Evolutionary conservation across 2,329 filamentous ascomycete species (phyloP).

Genomic region (Beauveria varroae): DNA sequence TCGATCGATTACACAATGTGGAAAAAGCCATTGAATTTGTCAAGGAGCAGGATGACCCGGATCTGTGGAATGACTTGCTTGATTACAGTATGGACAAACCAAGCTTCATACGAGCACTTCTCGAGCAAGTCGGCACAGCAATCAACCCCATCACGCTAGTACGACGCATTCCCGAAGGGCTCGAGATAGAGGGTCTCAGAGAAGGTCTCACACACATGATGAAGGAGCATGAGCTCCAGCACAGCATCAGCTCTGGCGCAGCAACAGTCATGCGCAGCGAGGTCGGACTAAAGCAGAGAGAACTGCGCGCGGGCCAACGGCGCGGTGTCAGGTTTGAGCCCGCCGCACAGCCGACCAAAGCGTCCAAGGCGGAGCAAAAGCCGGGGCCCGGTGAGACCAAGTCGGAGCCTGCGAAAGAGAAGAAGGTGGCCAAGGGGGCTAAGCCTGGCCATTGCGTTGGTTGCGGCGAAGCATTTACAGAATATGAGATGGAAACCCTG

Average conservation of each 20-base stretch:
- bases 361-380: constrained; percentile 30
- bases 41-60: constrained; percentile 84
- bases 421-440: constrained; percentile 21
- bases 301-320: constrained; percentile 69
- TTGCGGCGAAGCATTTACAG: constrained; percentile 49
- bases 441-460: constrained; percentile 51
- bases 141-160: constrained; percentile 91
- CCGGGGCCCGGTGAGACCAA: constrained; percentile 16
- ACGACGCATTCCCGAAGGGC: constrained; percentile 79
- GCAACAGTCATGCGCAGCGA: constrained; percentile 81
- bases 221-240: constrained; percentile 91
- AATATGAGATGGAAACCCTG: constrained; percentile 61
- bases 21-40: constrained; percentile 90
- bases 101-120: constrained; percentile 80
- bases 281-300: constrained; percentile 75
- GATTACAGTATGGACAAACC: constrained; percentile 98
- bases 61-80: constrained; percentile 90
- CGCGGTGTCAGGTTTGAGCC: constrained; percentile 81
- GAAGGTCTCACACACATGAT: constrained; percentile 87
- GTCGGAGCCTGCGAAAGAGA: constrained; percentile 13
- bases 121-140: constrained; percentile 89
- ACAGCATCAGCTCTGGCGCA: constrained; percentile 84
- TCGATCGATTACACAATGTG: constrained; percentile 86
- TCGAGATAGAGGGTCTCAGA: constrained; percentile 84
- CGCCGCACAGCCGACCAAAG: constrained; percentile 35